Percentiles rank a stretch among this genome's conserved stretches.
Evolutionary conservation across 2,329 filamentous ascomycete species (phyloP).

Genomic region (Diaporthe citrichinensis): DNA sequence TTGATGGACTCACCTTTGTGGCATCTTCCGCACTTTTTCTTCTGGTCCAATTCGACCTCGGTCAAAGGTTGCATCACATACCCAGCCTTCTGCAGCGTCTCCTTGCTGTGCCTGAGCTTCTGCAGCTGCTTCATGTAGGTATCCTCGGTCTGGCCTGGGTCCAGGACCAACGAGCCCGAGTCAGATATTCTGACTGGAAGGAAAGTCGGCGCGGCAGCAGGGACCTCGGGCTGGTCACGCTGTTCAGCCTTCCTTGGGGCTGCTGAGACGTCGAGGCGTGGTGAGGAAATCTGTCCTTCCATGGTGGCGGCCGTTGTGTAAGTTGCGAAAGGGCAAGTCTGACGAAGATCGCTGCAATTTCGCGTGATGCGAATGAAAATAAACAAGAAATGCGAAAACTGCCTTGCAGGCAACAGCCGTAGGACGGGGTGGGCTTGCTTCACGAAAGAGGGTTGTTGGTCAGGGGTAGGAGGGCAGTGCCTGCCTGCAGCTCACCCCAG

Average conservation of each 20-base stretch:
- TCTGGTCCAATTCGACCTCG: slow-evolving; percentile 8
- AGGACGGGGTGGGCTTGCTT: background rate
- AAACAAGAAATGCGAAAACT: background rate
- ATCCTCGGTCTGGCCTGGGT: slow-evolving; percentile 12
- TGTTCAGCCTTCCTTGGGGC: background rate
- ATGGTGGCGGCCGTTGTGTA: background rate
- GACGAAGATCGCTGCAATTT: background rate
- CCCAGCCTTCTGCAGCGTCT: slow-evolving; percentile 22
- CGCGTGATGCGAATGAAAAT: background rate
- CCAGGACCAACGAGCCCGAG: slow-evolving; percentile 22
- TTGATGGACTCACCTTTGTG: slow-evolving; percentile 28
- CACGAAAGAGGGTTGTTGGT: background rate
- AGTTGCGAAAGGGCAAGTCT: background rate
- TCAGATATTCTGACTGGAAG: slow-evolving; percentile 15
- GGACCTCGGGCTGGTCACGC: background rate
- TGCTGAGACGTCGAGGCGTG: background rate
- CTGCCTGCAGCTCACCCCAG: background rate
- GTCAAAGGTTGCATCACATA: slow-evolving; percentile 29
- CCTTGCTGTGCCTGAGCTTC: slow-evolving; percentile 1
- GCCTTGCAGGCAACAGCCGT: background rate
- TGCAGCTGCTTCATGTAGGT: slow-evolving; percentile 17
- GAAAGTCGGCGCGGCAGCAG: background rate
- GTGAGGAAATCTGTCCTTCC: background rate
- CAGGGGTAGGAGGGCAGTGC: background rate
- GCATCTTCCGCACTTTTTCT: slow-evolving; percentile 30